phyloP scores from a whole-genome alignment of 1,284 basidiomycete species.

The Inonotus obliquus region DNA sequence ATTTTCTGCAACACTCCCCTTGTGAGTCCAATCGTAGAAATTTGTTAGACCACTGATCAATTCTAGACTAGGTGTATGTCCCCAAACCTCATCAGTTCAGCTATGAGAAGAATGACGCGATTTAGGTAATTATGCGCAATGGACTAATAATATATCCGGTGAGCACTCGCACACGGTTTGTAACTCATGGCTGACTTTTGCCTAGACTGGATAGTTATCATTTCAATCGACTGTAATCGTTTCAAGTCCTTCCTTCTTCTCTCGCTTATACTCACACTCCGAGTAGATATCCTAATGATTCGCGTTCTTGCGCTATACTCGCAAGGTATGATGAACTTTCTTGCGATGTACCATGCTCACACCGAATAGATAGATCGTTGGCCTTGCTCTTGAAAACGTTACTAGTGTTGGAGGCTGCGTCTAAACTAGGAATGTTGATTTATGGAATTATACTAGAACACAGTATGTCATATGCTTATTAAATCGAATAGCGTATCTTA shows the following conservation, averaged over 20 bases:
- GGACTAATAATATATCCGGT: neutral
- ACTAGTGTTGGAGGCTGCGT: neutral
- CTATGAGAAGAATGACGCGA: neutral
- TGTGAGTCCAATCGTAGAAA: neutral
- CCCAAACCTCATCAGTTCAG: neutral
- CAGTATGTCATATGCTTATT: neutral
- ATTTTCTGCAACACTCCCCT: neutral
- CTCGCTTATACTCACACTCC: neutral
- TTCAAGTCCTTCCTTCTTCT: neutral
- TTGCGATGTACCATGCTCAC: neutral
- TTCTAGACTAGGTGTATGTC: neutral
- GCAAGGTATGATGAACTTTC: neutral
- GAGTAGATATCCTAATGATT: neutral
- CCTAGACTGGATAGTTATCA: neutral
- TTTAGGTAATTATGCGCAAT: neutral
- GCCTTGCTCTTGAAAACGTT: neutral
- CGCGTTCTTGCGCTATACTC: neutral
- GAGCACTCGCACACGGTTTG: neutral
- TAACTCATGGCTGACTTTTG: neutral
- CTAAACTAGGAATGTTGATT: too few relatives aligned
- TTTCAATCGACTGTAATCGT: neutral
- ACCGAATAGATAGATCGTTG: neutral
- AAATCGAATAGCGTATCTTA: neutral
- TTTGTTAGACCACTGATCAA: neutral
- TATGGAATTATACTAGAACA: too few relatives aligned